Base-by-base conservation (phyloP, 805 yeast genomes). In the Myxozyma vanderwaltii region DNA sequence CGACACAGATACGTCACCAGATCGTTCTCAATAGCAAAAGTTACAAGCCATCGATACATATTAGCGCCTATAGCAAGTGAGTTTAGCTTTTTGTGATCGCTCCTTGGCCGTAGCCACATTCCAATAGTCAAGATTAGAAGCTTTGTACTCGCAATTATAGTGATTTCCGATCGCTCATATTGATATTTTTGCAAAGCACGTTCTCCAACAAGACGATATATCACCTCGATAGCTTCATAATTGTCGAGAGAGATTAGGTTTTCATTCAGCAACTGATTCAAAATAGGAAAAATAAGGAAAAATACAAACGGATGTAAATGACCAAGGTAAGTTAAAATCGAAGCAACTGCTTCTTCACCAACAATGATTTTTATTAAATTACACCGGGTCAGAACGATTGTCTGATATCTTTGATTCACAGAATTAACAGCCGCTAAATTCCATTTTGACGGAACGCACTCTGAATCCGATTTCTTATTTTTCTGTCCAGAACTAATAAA, bases 151-250 rank as follows among this genome's bases (percentile, higher is more conserved):
- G 47, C 26, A 21, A 40, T 39, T 15, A 52, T 36, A 7, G 56
- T 27, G 12, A 56, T 33, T 38, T 62, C 65, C 5, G 64, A 51
- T 19, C 65, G 48, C 44, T 62, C 65, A 31, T 47, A 62, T 19
- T 59, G 58, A 40, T 62, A 57, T 12, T 44, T 44, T 15, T 39
- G 43, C 27, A 41, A 53, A 19, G 26, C 33, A 17, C 55, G 3
- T 24, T 51, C 45, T 12, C 52, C 59, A 27, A 54, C 29, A 23
- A 58, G 48, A 4, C 55, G 61, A 31, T 52, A 26, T 3, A 40
- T 2, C 13, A 29, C 23, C 17, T 56, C 50, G 19, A 44, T 17
- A 13, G 24, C 35, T 7, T 43, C 35, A n/a, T 13, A 35, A 17
- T 17, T 27, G 12, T 45, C 26, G 4, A 13, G 17, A 4, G 33